These are phyloP conservation scores for Sclerotinia glacialis DNA, from an alignment of 2,329 filamentous ascomycete genomes.

Conservation along the genomic window DNA sequence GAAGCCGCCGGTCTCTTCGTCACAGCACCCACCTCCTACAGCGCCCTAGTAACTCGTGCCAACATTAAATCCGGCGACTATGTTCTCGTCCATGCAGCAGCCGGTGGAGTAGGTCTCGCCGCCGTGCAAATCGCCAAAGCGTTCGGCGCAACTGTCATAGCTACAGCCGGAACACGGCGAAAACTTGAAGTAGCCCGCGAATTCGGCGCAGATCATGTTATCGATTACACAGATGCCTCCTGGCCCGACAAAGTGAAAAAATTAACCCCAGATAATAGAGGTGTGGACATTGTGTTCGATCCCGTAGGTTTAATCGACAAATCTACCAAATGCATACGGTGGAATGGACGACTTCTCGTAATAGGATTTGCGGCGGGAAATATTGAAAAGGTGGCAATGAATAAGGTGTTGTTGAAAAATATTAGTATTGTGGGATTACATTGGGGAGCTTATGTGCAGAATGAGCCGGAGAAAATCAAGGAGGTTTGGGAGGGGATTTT, in stretches of 20 bases:
- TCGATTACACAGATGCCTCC: conserved; percentile 68
- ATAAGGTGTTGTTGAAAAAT: conserved; percentile 90
- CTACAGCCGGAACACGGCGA: conserved; percentile 76
- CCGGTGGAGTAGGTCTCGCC: conserved; percentile 85
- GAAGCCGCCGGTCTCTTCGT: conserved; percentile 89
- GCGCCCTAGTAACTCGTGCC: conserved; percentile 74
- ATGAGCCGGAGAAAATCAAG: conserved; percentile 68
- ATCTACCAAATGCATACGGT: conserved; percentile 86
- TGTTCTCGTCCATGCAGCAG: conserved; percentile 88
- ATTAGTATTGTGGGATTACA: conserved; percentile 85
- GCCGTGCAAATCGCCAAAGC: conserved; percentile 95
- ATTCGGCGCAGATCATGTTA: conserved; percentile 80
- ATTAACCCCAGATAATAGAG: conserved; percentile 66
- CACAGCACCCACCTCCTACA: conserved; percentile 87
- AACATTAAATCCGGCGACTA: conserved; percentile 75
- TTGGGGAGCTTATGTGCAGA: conserved; percentile 80
- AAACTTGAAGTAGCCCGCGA: conserved; percentile 76
- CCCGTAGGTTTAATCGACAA: conserved; percentile 86
- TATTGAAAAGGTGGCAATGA: conserved; percentile 91
- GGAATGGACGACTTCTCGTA: conserved; percentile 85
- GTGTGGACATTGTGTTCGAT: conserved; percentile 91
- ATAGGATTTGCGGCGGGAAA: conserved; percentile 83
- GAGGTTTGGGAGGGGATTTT: conserved; percentile 82
- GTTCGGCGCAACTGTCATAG: conserved; percentile 86
- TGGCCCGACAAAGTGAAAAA: conserved; percentile 71